These are phyloP conservation scores for Kuraishia capsulata DNA, from an alignment of 805 yeast genomes.

Conservation along the genomic window DNA sequence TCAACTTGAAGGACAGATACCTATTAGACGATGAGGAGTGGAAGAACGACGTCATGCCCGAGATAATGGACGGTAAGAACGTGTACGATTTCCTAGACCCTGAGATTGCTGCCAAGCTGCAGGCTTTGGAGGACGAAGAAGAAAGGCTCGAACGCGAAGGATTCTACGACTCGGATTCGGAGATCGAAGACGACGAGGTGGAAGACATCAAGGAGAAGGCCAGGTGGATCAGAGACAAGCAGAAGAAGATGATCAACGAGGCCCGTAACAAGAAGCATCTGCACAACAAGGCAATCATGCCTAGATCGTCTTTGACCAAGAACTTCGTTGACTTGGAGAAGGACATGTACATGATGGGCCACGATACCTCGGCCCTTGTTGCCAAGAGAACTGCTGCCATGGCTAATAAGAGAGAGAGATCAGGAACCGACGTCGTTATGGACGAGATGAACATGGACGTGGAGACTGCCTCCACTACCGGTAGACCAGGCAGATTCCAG, in stretches of 20 bases:
- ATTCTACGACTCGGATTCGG: conserved; percentile 84
- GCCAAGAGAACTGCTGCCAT: conserved; percentile 33
- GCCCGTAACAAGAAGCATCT: conserved; percentile 80
- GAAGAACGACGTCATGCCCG: conserved; percentile 98
- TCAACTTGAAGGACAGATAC: conserved; percentile 88
- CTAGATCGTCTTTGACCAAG: conserved; percentile 79
- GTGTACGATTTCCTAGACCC: conserved; percentile 97
- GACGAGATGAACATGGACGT: conserved; percentile 32
- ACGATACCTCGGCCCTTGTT: conserved; percentile 64
- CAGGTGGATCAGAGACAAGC: conserved; percentile 90
- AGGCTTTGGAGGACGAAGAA: conserved; percentile 95
- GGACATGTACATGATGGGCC: conserved; percentile 85
- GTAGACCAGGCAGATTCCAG: conserved; percentile 45
- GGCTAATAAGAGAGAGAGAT: conserved; percentile 21
- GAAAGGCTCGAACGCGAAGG: conserved; percentile 91
- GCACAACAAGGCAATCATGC: conserved; percentile 82
- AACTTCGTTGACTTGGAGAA: conserved; percentile 73
- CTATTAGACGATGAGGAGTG: conserved; percentile 91
- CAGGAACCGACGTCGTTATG: conserved; percentile 79
- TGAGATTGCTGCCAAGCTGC: conserved; percentile 86
- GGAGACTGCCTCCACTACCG: conserved; percentile 29
- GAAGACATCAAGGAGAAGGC: conserved; percentile 83
- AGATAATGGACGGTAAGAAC: conserved; percentile 89
- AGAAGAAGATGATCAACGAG: conserved; percentile 85
- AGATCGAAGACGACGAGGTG: conserved; percentile 47